phyloP scores from a whole-genome alignment of 768 basidiomycete genomes.

The Kwoniella mangroviensis region DNA sequence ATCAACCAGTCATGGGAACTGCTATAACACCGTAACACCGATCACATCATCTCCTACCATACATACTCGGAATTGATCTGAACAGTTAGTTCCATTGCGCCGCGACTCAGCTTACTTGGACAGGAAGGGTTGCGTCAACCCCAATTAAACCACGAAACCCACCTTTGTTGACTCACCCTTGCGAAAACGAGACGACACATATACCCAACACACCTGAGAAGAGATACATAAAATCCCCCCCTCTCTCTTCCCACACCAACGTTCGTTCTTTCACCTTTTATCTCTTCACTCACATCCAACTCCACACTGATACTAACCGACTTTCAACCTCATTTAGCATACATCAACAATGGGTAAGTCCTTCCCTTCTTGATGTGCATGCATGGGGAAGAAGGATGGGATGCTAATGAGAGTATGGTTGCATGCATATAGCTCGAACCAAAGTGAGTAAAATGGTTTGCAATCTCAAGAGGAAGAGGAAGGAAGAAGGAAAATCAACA shows the following conservation, averaged over 20 bases:
- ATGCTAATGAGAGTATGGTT: conserved; percentile 19
- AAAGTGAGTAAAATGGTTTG: conserved; percentile 39
- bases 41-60: not conserved
- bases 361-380: conserved; percentile 14
- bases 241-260: conserved; percentile 1
- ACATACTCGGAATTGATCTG: not conserved
- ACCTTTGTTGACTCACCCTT: conserved; percentile 12
- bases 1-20: not conserved
- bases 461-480: conserved; percentile 17
- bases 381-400: conserved; percentile 5
- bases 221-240: conserved; percentile 1
- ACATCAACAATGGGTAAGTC: conserved; percentile 44
- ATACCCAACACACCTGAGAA: conserved; percentile 9
- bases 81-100: not conserved
- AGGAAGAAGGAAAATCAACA: not conserved
- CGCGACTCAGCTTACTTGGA: not conserved
- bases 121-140: conserved; percentile 12
- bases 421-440: conserved; percentile 48
- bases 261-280: conserved; percentile 1
- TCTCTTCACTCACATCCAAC: conserved; percentile 6
- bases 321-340: conserved; percentile 3
- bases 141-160: not conserved
- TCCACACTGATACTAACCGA: conserved; percentile 8
- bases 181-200: conserved; percentile 13
- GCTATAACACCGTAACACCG: conserved; percentile 13